A percentile compares a stretch with the other conserved stretches of the same genome.
Evolutionary conservation across 108 stramenopile genomes (phyloP).

Genomic region (Nitzschia sp.): DNA sequence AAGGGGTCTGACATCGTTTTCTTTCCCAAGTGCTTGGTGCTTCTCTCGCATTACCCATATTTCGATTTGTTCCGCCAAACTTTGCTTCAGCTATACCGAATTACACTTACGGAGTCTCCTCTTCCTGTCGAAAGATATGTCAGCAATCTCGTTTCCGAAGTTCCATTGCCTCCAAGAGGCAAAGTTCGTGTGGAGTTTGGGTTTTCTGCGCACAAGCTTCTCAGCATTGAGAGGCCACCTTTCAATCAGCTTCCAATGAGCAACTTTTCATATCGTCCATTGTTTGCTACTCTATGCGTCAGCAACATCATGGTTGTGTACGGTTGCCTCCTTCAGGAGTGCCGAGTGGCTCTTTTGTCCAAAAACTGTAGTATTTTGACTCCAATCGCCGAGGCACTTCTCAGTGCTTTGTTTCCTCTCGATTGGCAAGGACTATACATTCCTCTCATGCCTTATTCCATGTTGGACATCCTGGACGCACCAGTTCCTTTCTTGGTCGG

Average conservation of each 20-base stretch:
- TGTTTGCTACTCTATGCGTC: conserved; percentile 73
- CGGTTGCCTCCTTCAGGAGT: conserved; percentile 76
- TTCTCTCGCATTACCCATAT: conserved; percentile 88
- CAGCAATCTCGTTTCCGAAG: conserved; percentile 77
- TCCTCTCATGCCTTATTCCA: conserved; percentile 75
- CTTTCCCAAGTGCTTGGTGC: conserved; percentile 79
- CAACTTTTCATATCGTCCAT: conserved; percentile 79
- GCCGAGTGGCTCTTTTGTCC: conserved; percentile 68
- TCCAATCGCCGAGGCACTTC: conserved; percentile 78
- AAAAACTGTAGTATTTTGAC: conserved; percentile 61
- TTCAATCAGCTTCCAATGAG: conserved; percentile 74
- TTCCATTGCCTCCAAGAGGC: conserved; percentile 86
- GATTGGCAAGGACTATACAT: conserved; percentile 78
- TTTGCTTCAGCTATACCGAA: conserved; percentile 75
- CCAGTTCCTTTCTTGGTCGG: conserved; percentile 90
- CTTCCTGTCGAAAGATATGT: conserved; percentile 90
- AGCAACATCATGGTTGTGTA: conserved; percentile 74
- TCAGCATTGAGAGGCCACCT: conserved; percentile 67
- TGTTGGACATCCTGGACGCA: conserved; percentile 84
- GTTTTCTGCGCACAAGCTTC: conserved; percentile 36
- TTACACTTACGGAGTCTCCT: conserved; percentile 73
- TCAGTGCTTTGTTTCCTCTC: conserved; percentile 85
- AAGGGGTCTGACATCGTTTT: conserved; percentile 39
- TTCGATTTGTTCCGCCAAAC: conserved; percentile 70
- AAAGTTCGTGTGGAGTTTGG: conserved; percentile 55